Base-by-base conservation (phyloP, 2,329 filamentous ascomycete genomes). In the Cladosporium oxysporum region DNA sequence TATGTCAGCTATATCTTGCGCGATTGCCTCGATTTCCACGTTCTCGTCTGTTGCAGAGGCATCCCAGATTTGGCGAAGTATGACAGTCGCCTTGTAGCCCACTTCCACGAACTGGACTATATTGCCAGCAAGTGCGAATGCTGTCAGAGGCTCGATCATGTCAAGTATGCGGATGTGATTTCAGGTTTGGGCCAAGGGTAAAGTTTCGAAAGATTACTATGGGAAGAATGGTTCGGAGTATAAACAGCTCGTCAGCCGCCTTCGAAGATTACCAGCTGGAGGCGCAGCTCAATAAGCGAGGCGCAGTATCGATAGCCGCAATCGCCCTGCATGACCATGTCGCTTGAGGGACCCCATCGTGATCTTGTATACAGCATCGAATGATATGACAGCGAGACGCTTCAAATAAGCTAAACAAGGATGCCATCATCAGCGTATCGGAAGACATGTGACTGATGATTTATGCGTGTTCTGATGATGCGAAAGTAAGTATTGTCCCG, bases 121-220 rank as follows among this genome's bases (percentile, higher is more conserved):
- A 5, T 61, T 61, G 37, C n/a, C 58, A 5, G 47, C 58, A 21
- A 61, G 26, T 7, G 29, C 37, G 16, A 61, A 50, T 3, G 58
- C 37, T 3, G 35, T 50, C 23, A 61, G 5, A n/a, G 58, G 37
- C 6, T 61, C 37, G 18, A 63, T 63, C 60, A 52, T 55, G 14
- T 33, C n/a, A 2, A 28, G 28, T 12, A 8, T n/a, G 18, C 37
- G 10, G 12, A n/a, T n/a, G 16, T n/a, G n/a, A 8, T n/a, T 4
- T 16, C n/a, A 8, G 7, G 16, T 44, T 10, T 44, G n/a, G 18
- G 16, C 14, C 37, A 44, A 44, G 18, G 35, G 16, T 37, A 35
- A 12, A 35, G 7, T 14, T 12, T 35, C 2, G 33, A 35, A 14
- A 35, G 33, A 10, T 35, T 35, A 35, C 35, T 37, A 18, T 37